Percentiles rank a stretch among this genome's conserved stretches.
Conservation (phyloP, 2,329 filamentous ascomycete genomes). For the Eutypa lata region DNA sequence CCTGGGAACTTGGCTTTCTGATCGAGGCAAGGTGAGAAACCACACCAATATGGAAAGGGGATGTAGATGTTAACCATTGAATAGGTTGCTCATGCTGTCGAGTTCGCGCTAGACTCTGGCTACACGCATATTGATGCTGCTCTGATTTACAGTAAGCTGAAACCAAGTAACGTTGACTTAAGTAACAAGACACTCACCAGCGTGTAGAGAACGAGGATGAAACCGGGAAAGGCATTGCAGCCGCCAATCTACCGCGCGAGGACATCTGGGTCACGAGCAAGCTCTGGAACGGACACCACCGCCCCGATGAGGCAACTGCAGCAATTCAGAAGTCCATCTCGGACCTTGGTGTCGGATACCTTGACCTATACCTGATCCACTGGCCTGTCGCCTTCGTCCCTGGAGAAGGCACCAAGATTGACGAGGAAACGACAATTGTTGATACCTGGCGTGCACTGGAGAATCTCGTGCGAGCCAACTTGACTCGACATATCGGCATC, state of each 20-base stretch:
- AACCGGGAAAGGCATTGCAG: slow-evolving; percentile 44
- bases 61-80: background rate
- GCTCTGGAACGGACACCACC: slow-evolving; percentile 29
- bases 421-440: slow-evolving; percentile 26
- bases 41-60: background rate
- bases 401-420: slow-evolving; percentile 22
- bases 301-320: slow-evolving; percentile 33
- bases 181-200: background rate
- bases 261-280: slow-evolving; percentile 50
- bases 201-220: slow-evolving; percentile 43
- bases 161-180: background rate
- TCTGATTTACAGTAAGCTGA: slow-evolving; percentile 22
- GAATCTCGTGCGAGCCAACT: slow-evolving; percentile 47
- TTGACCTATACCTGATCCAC: slow-evolving; percentile 52
- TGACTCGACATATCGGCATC: slow-evolving; percentile 57
- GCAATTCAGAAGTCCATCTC: slow-evolving; percentile 46
- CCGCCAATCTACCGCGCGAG: slow-evolving; percentile 45
- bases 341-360: slow-evolving; percentile 44
- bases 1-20: slow-evolving; percentile 28
- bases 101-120: slow-evolving; percentile 24
- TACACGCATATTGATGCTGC: slow-evolving; percentile 29
- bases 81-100: slow-evolving; percentile 25
- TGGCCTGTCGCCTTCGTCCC: slow-evolving; percentile 35
- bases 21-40: slow-evolving; percentile 18
- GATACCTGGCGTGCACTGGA: slow-evolving; percentile 59